These are phyloP conservation scores for Sanghuangporus weigelae DNA, from an alignment of 1,284 basidiomycete genomes.

Conservation along the genomic window DNA sequence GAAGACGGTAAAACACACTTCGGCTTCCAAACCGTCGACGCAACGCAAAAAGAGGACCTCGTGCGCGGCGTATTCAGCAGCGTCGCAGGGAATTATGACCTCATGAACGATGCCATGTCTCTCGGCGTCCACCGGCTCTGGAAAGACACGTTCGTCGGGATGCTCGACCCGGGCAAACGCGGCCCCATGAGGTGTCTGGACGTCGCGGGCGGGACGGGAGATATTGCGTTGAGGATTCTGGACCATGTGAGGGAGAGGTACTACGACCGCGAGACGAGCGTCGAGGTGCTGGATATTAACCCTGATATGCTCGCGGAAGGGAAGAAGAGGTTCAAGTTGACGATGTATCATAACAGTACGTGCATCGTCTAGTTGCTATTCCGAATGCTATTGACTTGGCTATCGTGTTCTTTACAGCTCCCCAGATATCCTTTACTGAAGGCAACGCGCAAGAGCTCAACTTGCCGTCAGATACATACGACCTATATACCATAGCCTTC, in stretches of 20 bases:
- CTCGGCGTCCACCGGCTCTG: conserved; percentile 94
- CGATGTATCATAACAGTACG: conserved; percentile 95
- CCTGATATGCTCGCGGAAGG: conserved; percentile 94
- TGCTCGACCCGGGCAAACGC: conserved; percentile 72
- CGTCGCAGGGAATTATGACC: conserved; percentile 92
- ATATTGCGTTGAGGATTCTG: conserved; percentile 92
- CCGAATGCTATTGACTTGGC: background rate
- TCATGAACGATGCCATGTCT: conserved; percentile 99
- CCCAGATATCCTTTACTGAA: conserved; percentile 90
- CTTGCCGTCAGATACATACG: conserved; percentile 79
- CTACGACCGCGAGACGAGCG: conserved; percentile 82
- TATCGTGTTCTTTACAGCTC: conserved; percentile 48
- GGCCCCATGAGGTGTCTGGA: conserved; percentile 83
- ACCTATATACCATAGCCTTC: conserved; percentile 98
- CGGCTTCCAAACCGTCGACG: conserved; percentile 84
- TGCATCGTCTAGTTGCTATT: conserved; percentile 16
- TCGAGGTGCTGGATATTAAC: conserved; percentile 95
- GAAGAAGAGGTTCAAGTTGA: conserved; percentile 85
- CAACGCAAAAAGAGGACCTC: conserved; percentile 69
- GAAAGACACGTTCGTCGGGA: conserved; percentile 91
- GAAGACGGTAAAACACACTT: conserved; percentile 58
- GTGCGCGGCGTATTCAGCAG: conserved; percentile 95
- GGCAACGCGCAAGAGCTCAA: conserved; percentile 88
- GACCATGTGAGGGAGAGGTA: conserved; percentile 89
- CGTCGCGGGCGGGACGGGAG: conserved; percentile 96